A percentile compares a stretch with the other conserved stretches of the same genome.
Conservation (phyloP, 192 early-diverging fungal species). For the Dispira simplex region DNA sequence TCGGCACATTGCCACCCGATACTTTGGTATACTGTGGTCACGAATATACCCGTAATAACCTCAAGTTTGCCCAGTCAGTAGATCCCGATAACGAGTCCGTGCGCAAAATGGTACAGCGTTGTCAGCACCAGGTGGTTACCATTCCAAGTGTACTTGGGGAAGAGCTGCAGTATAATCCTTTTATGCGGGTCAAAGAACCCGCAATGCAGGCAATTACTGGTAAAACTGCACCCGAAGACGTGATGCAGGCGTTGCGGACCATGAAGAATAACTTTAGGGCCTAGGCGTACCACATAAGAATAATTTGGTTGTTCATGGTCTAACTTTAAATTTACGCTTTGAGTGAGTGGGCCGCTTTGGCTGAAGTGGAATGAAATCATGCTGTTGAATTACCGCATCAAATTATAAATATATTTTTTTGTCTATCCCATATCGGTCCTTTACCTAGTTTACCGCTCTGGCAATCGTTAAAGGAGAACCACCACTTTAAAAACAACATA, state of each 20-base stretch:
- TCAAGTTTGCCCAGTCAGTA: conserved; percentile 58
- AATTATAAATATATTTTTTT: no score
- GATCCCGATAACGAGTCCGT: conserved; percentile 67
- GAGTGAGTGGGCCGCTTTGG: no score
- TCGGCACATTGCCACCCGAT: conserved; percentile 55
- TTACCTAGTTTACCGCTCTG: no score
- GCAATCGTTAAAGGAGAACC: no score
- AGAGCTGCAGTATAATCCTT: conserved; percentile 75
- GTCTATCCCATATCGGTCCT: no score
- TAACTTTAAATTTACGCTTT: no score
- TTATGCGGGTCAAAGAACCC: conserved; percentile 63
- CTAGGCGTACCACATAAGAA: not conserved
- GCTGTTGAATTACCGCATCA: no score
- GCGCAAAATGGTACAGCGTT: conserved; percentile 45
- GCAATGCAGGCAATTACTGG: conserved; percentile 36
- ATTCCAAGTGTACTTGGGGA: conserved; percentile 86
- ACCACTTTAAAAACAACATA: no score
- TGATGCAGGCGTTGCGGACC: conserved; percentile 60
- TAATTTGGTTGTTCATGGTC: no score
- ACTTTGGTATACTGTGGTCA: conserved; percentile 87
- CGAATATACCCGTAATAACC: conserved; percentile 71
- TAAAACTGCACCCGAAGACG: conserved; percentile 47
- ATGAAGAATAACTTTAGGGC: conserved; percentile 56
- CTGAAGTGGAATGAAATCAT: no score
- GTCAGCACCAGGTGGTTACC: conserved; percentile 27